Percentiles rank a stretch among this genome's conserved stretches.
These are phyloP conservation scores for Ceratopteris richardii DNA, from an alignment of 75 land plant species.

Conservation along the genomic window DNA sequence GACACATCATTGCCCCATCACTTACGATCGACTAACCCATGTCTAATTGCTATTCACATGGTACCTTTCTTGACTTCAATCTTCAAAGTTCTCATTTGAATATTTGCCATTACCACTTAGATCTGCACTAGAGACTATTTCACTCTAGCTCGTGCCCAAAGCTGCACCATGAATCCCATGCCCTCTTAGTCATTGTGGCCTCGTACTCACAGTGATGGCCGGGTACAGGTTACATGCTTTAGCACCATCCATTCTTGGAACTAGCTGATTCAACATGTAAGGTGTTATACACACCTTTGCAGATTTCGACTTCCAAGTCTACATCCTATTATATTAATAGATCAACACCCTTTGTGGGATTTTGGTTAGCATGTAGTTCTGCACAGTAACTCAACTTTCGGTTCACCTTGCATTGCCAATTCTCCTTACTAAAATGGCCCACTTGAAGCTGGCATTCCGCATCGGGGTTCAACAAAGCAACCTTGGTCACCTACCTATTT, in stretches of 20 bases:
- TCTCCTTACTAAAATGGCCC: no score
- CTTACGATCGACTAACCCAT: conserved; percentile 5
- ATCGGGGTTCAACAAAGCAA: no score
- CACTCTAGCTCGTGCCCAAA: neutral
- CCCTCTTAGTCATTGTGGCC: neutral
- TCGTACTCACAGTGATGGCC: neutral
- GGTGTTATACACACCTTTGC: no score
- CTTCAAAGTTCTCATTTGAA: neutral
- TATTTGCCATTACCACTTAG: conserved; percentile 3
- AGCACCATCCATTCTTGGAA: conserved; percentile 1
- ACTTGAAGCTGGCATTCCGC: no score
- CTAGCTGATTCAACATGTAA: no score
- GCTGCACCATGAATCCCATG: neutral
- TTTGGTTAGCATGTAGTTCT: no score
- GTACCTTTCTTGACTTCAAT: neutral
- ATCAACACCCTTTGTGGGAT: no score
- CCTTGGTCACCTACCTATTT: no score
- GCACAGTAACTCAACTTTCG: no score
- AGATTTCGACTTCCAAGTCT: no score
- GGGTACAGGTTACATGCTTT: conserved; percentile 2
- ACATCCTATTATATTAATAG: no score
- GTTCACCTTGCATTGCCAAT: no score
- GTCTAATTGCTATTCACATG: conserved; percentile 4
- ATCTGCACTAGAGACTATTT: neutral
- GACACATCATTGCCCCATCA: neutral